phyloP scores from a whole-genome alignment of 1,284 basidiomycete genomes.

The Cutaneotrichosporon sp. region DNA sequence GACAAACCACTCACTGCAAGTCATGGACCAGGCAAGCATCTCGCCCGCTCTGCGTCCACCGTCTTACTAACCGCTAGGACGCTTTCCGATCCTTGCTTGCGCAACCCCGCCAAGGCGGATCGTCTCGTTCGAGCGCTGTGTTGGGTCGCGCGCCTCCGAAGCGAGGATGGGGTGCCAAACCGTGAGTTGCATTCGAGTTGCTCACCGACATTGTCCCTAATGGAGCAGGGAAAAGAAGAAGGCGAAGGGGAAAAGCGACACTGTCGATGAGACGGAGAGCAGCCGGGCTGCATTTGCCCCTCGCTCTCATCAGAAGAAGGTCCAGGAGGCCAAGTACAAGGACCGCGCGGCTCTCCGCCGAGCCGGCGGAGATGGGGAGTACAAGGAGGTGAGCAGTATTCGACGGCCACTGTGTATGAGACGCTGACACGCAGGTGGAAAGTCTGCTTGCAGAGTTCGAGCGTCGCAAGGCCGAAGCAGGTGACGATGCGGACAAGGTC shows the following conservation, averaged over 20 bases:
- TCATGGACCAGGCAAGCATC: slow-evolving; percentile 35
- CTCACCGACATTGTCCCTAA: too few species aligned
- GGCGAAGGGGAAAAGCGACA: background rate
- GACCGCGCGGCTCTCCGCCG: slow-evolving; percentile 46
- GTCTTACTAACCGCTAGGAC: too few species aligned
- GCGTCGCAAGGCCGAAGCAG: slow-evolving; percentile 56
- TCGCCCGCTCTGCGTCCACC: too few species aligned
- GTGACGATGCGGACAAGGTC: slow-evolving; percentile 55
- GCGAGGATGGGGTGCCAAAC: slow-evolving; percentile 36
- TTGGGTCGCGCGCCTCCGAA: slow-evolving; percentile 34
- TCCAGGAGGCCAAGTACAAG: slow-evolving; percentile 36
- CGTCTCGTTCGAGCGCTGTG: slow-evolving; percentile 21
- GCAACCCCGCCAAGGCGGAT: slow-evolving; percentile 25
- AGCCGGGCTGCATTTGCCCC: slow-evolving; percentile 29
- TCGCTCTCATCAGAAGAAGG: slow-evolving; percentile 18
- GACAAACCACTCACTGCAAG: background rate
- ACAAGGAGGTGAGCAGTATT: slow-evolving; percentile 31
- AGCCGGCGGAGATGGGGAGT: slow-evolving; percentile 43
- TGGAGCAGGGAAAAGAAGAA: background rate
- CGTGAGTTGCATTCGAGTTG: too few species aligned
- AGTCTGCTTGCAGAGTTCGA: slow-evolving; percentile 75
- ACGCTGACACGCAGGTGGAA: slow-evolving; percentile 57
- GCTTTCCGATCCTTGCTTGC: slow-evolving; percentile 42
- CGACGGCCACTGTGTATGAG: background rate
- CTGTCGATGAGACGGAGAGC: background rate